Evolutionary conservation across 208 protist genomes (phyloP).

Genomic region (Acanthamoeba lenticulata): DNA sequence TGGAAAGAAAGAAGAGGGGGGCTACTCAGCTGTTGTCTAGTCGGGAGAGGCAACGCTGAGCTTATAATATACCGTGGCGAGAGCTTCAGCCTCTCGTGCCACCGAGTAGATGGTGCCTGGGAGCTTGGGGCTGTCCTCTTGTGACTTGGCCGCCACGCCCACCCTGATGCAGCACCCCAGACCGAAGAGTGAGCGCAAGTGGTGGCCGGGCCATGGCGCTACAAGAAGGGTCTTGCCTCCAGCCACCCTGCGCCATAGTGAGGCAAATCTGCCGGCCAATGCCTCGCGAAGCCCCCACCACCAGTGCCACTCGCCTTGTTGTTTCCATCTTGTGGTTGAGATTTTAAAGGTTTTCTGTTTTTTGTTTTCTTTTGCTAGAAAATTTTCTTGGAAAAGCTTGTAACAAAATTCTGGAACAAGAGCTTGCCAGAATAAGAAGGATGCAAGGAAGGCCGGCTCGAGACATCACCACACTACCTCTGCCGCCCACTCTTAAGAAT

Average conservation of each 20-base stretch:
- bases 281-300: constrained; percentile 17
- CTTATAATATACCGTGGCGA: not conserved
- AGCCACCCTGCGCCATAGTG: not conserved
- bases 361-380: not conserved
- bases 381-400: not conserved
- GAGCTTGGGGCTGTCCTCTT: not conserved
- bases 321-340: too few species aligned
- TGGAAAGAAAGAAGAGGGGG: not conserved
- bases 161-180: not conserved
- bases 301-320: not conserved
- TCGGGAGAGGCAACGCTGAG: not conserved
- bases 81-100: not conserved
- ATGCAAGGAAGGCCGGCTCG: not conserved
- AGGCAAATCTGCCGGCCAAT: constrained; percentile 1
- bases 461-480: not conserved
- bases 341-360: too few species aligned
- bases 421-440: too few species aligned
- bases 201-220: too few species aligned
- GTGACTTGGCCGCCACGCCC: constrained; percentile 5
- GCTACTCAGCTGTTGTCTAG: not conserved
- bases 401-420: too few species aligned
- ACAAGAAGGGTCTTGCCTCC: not conserved
- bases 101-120: constrained; percentile 47
- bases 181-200: too few species aligned
- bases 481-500: not conserved